Evolutionary conservation across 163 green algal species (phyloP).

Genomic region (Volvox carteri): DNA sequence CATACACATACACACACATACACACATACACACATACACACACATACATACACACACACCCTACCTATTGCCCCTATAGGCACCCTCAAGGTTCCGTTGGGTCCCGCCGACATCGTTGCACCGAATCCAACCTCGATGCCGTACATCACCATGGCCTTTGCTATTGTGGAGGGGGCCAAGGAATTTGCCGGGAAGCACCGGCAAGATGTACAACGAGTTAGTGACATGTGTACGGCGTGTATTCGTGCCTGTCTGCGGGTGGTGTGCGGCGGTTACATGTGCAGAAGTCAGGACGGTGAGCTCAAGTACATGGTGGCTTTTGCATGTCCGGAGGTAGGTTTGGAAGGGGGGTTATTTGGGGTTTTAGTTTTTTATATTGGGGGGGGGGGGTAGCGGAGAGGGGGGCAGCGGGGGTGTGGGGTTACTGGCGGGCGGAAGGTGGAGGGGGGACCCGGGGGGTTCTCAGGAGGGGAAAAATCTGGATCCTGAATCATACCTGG

Average conservation of each 20-base stretch:
- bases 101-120: constrained; percentile 17
- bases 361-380: not conserved
- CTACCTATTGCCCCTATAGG: constrained; percentile 27
- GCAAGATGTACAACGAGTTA: constrained; percentile 39
- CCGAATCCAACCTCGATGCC: not conserved
- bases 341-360: too few relatives aligned
- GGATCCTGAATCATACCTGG: too few relatives aligned
- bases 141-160: constrained; percentile 61
- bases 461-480: not conserved
- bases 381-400: not conserved
- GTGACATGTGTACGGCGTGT: constrained; percentile 48
- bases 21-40: not conserved
- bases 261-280: constrained; percentile 62
- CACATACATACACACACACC: not conserved
- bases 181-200: not conserved
- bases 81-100: constrained; percentile 56
- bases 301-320: constrained; percentile 78
- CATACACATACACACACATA: not conserved
- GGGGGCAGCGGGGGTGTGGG: not conserved
- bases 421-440: not conserved
- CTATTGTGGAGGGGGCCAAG: constrained; percentile 53
- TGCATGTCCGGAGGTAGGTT: not conserved
- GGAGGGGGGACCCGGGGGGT: not conserved
- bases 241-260: constrained; percentile 43
- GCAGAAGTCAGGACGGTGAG: constrained; percentile 65